Percentiles rank a stretch among this genome's conserved stretches.
phyloP scores from a whole-genome alignment of 345 rosid species.

The Microthlaspi erraticum region DNA sequence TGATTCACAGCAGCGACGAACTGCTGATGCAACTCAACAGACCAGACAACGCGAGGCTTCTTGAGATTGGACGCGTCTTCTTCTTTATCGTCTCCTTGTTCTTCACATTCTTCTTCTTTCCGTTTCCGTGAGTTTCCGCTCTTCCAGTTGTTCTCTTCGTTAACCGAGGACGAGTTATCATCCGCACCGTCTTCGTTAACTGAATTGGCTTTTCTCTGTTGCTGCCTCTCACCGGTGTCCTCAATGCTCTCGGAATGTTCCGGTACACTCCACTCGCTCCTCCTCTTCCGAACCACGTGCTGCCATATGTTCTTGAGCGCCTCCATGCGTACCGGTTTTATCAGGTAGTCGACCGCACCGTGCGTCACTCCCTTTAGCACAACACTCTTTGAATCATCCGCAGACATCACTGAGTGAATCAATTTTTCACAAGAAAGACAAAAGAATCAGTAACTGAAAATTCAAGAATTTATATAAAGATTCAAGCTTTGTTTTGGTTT shows the following conservation, averaged over 20 bases:
- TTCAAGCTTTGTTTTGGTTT: not conserved
- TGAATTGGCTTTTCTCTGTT: slow-evolving; percentile 43
- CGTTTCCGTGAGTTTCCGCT: slow-evolving; percentile 41
- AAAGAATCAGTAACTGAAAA: slow-evolving; percentile 7
- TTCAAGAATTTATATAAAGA: not conserved
- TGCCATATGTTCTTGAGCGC: slow-evolving; percentile 92
- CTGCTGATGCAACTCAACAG: slow-evolving; percentile 87
- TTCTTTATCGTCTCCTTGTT: slow-evolving; percentile 69
- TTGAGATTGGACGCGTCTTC: slow-evolving; percentile 79
- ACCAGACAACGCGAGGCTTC: slow-evolving; percentile 92
- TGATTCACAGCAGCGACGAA: slow-evolving; percentile 89
- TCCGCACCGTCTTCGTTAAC: slow-evolving; percentile 41
- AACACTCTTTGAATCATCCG: slow-evolving; percentile 71
- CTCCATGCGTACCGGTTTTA: slow-evolving; percentile 78
- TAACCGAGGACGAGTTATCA: slow-evolving; percentile 73
- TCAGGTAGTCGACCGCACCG: slow-evolving; percentile 83
- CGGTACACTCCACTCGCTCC: slow-evolving; percentile 57
- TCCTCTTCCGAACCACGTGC: slow-evolving; percentile 71
- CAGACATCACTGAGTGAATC: slow-evolving; percentile 79
- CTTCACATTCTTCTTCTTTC: slow-evolving; percentile 67
- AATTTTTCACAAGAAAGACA: not conserved
- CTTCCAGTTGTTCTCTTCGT: slow-evolving; percentile 61
- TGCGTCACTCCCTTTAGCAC: slow-evolving; percentile 80
- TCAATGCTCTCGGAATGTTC: slow-evolving; percentile 69
- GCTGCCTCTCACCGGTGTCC: slow-evolving; percentile 50